These are phyloP conservation scores for Ceratocystis smalleyi DNA, from an alignment of 2,329 filamentous ascomycete species.

Conservation along the genomic window DNA sequence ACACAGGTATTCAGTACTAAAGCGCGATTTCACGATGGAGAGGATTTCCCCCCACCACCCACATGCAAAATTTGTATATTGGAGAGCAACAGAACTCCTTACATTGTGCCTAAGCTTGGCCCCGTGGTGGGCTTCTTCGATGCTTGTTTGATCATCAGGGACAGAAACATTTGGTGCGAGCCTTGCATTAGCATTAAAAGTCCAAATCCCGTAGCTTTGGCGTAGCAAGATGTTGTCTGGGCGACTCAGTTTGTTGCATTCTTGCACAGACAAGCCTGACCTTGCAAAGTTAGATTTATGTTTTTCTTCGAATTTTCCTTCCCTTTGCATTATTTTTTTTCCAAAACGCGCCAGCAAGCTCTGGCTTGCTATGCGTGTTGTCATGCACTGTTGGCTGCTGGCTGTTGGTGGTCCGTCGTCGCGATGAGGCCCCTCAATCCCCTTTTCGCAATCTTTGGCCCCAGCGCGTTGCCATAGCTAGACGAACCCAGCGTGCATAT, in stretches of 20 bases:
- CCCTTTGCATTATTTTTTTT: not conserved
- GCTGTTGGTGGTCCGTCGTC: not conserved
- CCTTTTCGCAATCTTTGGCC: not conserved
- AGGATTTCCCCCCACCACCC: no score
- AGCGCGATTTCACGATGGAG: no score
- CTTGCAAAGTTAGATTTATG: not conserved
- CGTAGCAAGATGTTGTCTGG: not conserved
- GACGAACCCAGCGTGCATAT: conserved; percentile 3
- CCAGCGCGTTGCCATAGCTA: conserved; percentile 10
- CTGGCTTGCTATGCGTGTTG: not conserved
- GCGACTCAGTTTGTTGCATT: not conserved
- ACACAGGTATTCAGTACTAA: no score
- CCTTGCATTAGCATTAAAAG: conserved; percentile 8
- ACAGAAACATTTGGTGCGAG: not conserved
- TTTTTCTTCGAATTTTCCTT: not conserved
- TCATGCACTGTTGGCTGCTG: not conserved
- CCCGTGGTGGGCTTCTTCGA: no score
- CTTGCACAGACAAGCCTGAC: not conserved
- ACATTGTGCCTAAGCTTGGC: no score
- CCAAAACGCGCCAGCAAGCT: not conserved
- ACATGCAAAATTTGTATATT: no score
- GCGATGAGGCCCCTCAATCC: not conserved
- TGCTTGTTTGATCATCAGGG: not conserved
- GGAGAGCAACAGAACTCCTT: no score
- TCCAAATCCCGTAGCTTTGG: no score